Base-by-base conservation (phyloP, 2,329 filamentous ascomycete species). In the Aspergillus ibericus region DNA sequence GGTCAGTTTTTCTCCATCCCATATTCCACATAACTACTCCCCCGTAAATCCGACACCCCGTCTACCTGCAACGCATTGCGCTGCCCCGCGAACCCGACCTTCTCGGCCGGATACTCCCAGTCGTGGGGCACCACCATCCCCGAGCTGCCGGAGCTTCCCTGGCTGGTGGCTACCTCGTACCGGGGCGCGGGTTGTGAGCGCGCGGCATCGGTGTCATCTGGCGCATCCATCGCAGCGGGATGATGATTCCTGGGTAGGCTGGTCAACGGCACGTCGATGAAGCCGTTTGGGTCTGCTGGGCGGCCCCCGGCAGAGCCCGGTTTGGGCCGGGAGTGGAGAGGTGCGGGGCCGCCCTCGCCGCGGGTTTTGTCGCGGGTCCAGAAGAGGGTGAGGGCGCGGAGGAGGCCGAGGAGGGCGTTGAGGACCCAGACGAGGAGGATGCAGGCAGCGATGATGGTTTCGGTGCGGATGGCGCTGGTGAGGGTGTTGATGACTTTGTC, bases 391-490 rank as follows among this genome's bases (percentile, higher is more conserved):
- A 87, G 74, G 27, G 88, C 88, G 59, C 91, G 85, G 49, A 85
- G 75, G 56, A 93, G 75, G 50, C 91, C 95, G 49, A 90, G 81
- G 35, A 97, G 80, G 4, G 91, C 85, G 59, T 96, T 83, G 61
- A 95, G 75, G 54, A 96, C 69, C 82, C 92, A 99, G 27, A 96
- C 77, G 3, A 91, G 78, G 12, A 97, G 76, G 4, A 99, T 78
- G 52, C 82, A 85, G 0, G 84, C 82, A 2, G 93, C 90, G 65
- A 98, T 92, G 63, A 96, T 84, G 1, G 90, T 88, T 75, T 97
- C 91, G 60, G 87, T 85, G 50, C 86, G 80, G 62, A 99, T 86
- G 63, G 82, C 85, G 56, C 83, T 83, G 68, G 85, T 79, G 20
- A 98, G 80, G 71, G 85, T 86, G 60, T 82, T 77, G 27, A 88